These are phyloP conservation scores for Cucumis cinereus DNA, from an alignment of 306 rosid species.

Conservation along the genomic window DNA sequence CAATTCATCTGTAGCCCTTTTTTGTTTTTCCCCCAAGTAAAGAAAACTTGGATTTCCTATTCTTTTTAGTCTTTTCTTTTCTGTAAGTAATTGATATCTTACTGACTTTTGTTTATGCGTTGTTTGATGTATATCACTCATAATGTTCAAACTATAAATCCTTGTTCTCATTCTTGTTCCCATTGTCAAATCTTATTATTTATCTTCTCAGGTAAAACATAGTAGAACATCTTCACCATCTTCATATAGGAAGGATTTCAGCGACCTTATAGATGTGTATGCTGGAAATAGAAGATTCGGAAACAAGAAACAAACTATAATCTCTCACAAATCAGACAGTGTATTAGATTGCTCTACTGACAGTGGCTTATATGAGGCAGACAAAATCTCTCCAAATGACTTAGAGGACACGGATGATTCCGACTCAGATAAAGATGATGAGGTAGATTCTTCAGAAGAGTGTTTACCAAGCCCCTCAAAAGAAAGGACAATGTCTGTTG, in stretches of 20 bases:
- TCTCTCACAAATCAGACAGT: conserved; percentile 20
- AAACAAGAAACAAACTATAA: conserved; percentile 27
- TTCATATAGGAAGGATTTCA: conserved; percentile 61
- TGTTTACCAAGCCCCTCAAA: conserved; percentile 17
- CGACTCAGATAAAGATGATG: conserved; percentile 20
- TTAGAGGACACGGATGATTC: conserved; percentile 27
- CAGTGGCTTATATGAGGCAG: conserved; percentile 24
- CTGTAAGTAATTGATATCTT: neutral
- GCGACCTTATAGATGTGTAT: conserved; percentile 39
- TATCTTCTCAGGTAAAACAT: conserved; percentile 47
- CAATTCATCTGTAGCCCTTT: neutral
- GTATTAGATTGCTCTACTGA: conserved; percentile 2
- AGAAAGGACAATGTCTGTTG: conserved; percentile 53
- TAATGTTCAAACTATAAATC: neutral
- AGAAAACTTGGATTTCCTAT: neutral
- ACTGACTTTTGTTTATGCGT: neutral
- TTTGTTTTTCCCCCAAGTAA: neutral
- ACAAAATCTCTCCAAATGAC: conserved; percentile 25
- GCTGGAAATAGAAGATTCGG: conserved; percentile 25
- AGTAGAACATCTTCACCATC: conserved; percentile 56
- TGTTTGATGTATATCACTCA: neutral
- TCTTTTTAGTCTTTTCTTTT: neutral
- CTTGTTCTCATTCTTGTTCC: neutral
- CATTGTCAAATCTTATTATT: neutral
- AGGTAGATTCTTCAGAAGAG: conserved; percentile 22